Percentiles rank a stretch among this genome's conserved stretches.
Evolutionary conservation across 2,329 filamentous ascomycete genomes (phyloP).

Genomic region (Fusarium solani-melongenae): DNA sequence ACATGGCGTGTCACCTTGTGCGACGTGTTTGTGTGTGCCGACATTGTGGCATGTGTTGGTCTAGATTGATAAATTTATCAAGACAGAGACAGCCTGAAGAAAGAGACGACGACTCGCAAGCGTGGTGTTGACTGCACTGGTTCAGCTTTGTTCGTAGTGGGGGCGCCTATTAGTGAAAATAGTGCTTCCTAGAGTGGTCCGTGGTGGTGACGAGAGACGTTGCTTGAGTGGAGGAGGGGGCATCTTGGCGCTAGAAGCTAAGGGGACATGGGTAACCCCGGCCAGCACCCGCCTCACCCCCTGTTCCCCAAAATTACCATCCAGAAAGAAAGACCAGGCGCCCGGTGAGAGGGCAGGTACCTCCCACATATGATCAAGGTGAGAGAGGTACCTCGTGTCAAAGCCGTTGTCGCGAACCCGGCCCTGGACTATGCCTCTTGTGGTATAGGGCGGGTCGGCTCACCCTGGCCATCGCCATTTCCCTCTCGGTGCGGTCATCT

Average conservation of each 20-base stretch:
- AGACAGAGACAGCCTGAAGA: background rate
- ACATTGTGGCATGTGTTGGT: background rate
- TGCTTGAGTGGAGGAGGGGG: conserved; percentile 28
- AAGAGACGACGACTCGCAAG: background rate
- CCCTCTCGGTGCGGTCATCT: conserved; percentile 31
- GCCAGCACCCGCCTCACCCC: conserved; percentile 38
- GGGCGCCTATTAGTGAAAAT: conserved; percentile 14
- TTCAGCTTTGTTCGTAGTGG: background rate
- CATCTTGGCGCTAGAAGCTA: conserved; percentile 26
- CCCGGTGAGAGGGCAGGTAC: conserved; percentile 29
- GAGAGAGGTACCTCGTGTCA: conserved; percentile 20
- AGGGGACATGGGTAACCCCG: conserved; percentile 16
- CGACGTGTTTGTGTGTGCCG: background rate
- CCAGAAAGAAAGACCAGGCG: conserved; percentile 25
- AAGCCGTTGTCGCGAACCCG: conserved; percentile 20
- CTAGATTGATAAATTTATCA: background rate
- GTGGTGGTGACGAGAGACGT: conserved; percentile 7
- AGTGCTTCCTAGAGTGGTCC: conserved; percentile 2
- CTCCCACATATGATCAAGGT: background rate
- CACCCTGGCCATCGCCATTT: conserved; percentile 42
- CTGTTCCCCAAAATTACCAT: conserved; percentile 45
- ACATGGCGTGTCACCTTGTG: background rate
- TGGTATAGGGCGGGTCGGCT: conserved; percentile 11
- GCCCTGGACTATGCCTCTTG: conserved; percentile 26
- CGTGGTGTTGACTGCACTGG: conserved; percentile 21